phyloP scores from a whole-genome alignment of 768 basidiomycete genomes.

The Leccinellum albellum region DNA sequence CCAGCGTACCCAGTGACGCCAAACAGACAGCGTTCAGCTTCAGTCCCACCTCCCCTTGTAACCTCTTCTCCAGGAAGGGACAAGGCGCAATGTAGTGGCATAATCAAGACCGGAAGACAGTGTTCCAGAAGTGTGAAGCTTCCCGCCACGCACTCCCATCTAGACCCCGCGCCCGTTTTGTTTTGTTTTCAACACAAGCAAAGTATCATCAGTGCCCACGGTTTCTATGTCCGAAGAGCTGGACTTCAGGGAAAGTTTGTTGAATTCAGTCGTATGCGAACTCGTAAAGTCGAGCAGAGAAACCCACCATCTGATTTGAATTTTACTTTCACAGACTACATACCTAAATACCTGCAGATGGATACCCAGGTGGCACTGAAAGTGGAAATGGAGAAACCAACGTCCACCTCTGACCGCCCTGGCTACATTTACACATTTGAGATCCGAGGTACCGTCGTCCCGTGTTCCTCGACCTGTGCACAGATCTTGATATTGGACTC shows the following conservation, averaged over 20 bases:
- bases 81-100: conserved; percentile 53
- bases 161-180: conserved; percentile 30
- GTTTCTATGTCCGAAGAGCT: conserved; percentile 53
- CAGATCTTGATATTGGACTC: conserved; percentile 6
- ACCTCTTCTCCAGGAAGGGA: conserved; percentile 17
- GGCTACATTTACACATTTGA: conserved; percentile 86
- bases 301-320: conserved; percentile 2
- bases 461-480: background rate
- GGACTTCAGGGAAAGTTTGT: conserved; percentile 43
- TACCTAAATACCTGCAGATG: conserved; percentile 58
- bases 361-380: conserved; percentile 59
- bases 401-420: conserved; percentile 53
- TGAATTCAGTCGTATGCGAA: conserved; percentile 49
- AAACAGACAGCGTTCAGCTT: conserved; percentile 19
- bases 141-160: conserved; percentile 23
- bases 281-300: background rate
- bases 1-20: conserved; percentile 10
- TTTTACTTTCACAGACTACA: conserved; percentile 49
- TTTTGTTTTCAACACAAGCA: conserved; percentile 69
- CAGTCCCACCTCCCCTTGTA: conserved; percentile 16
- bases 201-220: conserved; percentile 44
- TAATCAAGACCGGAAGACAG: conserved; percentile 59
- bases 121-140: conserved; percentile 60
- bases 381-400: conserved; percentile 51
- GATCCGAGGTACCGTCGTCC: conserved; percentile 53